Percentiles rank a stretch among this genome's conserved stretches.
These are phyloP conservation scores for Brasenia schreberi DNA, from an alignment of 164 flowering plant species.

Conservation along the genomic window DNA sequence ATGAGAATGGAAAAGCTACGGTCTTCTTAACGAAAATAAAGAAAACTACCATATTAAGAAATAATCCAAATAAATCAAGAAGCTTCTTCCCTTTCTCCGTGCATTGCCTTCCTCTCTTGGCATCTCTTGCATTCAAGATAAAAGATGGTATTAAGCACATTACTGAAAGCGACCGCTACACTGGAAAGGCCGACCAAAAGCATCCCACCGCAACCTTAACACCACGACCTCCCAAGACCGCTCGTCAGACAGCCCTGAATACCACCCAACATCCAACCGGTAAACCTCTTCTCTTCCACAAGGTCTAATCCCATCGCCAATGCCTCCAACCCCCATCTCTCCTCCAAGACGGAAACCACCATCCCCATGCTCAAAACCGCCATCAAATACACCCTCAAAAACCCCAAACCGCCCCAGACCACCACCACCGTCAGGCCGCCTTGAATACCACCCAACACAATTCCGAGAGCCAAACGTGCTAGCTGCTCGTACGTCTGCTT, in stretches of 20 bases:
- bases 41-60: too few relatives aligned
- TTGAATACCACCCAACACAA: constrained; percentile 3
- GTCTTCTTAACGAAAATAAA: too few relatives aligned
- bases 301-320: constrained; percentile 22
- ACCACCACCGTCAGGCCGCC: not conserved
- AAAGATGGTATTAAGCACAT: constrained; percentile 5
- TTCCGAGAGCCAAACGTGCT: not conserved
- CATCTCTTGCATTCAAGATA: constrained; percentile 4
- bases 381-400: constrained; percentile 28
- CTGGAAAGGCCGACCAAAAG: constrained; percentile 21
- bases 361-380: constrained; percentile 31
- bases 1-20: too few relatives aligned
- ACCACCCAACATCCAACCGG: constrained; percentile 35
- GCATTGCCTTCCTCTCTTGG: not conserved
- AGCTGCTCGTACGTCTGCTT: constrained; percentile 7
- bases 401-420: constrained; percentile 12
- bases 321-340: constrained; percentile 32
- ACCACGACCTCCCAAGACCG: constrained; percentile 17
- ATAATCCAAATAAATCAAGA: too few relatives aligned
- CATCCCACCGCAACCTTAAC: constrained; percentile 8
- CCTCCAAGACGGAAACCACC: constrained; percentile 44
- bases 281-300: constrained; percentile 31
- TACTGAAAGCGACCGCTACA: constrained; percentile 18
- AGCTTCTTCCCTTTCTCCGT: not conserved
- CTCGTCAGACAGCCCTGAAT: constrained; percentile 14